Evolutionary conservation across 768 basidiomycete species (phyloP).

Genomic region (Cyclocybe cylindracea): DNA sequence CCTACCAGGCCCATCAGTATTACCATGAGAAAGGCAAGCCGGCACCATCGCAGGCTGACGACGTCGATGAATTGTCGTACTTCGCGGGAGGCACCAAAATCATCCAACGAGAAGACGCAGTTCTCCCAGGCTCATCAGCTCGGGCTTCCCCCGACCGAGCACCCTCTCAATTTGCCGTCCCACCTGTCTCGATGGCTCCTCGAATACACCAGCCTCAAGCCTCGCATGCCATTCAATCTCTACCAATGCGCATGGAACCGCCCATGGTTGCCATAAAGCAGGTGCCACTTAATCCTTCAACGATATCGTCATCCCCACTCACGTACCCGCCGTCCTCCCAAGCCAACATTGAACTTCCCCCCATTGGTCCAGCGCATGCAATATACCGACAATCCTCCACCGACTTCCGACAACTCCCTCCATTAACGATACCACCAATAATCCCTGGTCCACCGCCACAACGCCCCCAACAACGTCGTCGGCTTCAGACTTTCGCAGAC

Average conservation of each 20-base stretch:
- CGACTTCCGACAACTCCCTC: background rate
- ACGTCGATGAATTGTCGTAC: conserved; percentile 36
- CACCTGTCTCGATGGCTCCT: background rate
- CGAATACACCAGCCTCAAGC: conserved; percentile 3
- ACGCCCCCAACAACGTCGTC: background rate
- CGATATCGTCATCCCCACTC: background rate
- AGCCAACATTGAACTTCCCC: background rate
- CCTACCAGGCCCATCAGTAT: conserved; percentile 27
- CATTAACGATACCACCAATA: background rate
- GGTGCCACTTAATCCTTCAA: background rate
- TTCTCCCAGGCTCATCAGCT: background rate
- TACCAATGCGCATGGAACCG: no score
- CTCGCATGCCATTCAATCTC: background rate
- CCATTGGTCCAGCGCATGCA: background rate
- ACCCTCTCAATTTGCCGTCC: background rate
- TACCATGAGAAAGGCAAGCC: conserved; percentile 16
- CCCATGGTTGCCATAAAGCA: no score
- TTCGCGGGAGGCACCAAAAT: conserved; percentile 34
- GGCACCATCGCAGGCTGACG: conserved; percentile 6
- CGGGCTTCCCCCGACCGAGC: background rate
- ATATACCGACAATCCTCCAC: no score
- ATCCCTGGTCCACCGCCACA: background rate
- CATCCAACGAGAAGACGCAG: conserved; percentile 12
- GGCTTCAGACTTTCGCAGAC: conserved; percentile 25
- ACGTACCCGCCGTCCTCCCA: conserved; percentile 2